Conservation (phyloP, 805 yeast genomes). For the Yamadazyma philogaea region DNA sequence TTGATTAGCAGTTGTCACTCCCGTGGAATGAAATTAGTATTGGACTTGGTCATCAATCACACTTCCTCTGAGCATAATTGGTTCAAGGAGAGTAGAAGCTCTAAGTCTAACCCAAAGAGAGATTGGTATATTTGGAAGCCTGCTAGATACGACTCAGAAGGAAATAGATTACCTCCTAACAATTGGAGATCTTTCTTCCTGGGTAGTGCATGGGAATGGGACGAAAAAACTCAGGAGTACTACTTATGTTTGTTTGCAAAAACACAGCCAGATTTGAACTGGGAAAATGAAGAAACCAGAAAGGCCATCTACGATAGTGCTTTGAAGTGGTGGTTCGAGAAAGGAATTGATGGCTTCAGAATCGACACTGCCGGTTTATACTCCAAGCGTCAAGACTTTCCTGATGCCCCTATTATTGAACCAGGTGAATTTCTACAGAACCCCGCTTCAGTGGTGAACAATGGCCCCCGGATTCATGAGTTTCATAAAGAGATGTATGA, state of each 20-base stretch:
- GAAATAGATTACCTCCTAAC: slow-evolving; percentile 53
- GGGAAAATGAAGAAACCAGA: slow-evolving; percentile 48
- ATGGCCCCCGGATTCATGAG: slow-evolving; percentile 58
- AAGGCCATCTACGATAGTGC: slow-evolving; percentile 46
- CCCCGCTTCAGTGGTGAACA: slow-evolving; percentile 26
- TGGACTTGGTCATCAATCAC: slow-evolving; percentile 60
- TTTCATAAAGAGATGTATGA: slow-evolving; percentile 51
- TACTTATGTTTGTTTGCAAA: slow-evolving; percentile 52
- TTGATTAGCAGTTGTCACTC: slow-evolving; percentile 47
- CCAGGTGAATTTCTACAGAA: slow-evolving; percentile 43
- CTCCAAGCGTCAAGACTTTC: slow-evolving; percentile 44
- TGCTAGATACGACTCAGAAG: slow-evolving; percentile 44
- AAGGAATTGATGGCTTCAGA: slow-evolving; percentile 59
- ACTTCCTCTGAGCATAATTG: slow-evolving; percentile 54
- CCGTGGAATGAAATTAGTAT: slow-evolving; percentile 49
- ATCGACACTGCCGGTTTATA: slow-evolving; percentile 55
- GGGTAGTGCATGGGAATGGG: slow-evolving; percentile 57
- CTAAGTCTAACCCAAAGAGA: slow-evolving; percentile 51
- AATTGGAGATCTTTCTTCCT: slow-evolving; percentile 55
- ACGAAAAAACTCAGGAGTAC: slow-evolving; percentile 52
- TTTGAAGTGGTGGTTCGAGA: slow-evolving; percentile 50
- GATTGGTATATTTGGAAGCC: slow-evolving; percentile 63
- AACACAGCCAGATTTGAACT: slow-evolving; percentile 59
- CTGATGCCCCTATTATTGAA: slow-evolving; percentile 48
- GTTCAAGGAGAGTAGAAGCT: slow-evolving; percentile 54